Percentiles rank a stretch among this genome's conserved stretches.
These are phyloP conservation scores for Gracilariopsis chorda DNA, from an alignment of 23 red algal genomes.

Conservation along the genomic window DNA sequence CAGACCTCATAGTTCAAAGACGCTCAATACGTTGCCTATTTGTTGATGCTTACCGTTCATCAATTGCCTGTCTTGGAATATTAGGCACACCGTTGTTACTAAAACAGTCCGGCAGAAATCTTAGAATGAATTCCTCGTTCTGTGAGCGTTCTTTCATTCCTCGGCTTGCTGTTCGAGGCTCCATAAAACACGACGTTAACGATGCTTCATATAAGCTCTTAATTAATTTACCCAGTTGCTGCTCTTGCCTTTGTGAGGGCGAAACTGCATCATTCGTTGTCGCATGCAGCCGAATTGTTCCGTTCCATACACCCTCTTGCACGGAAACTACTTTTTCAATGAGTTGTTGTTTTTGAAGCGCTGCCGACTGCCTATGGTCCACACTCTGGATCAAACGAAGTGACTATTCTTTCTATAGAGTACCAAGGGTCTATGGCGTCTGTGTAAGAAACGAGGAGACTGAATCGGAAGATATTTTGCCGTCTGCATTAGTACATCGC, in stretches of 20 bases:
- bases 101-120: background rate
- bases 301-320: background rate
- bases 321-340: background rate
- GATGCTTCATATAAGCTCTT: background rate
- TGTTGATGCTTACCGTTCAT: too few relatives aligned
- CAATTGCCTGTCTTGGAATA: too few relatives aligned
- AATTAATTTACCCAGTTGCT: too few relatives aligned
- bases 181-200: background rate
- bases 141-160: constrained; percentile 3
- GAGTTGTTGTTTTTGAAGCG: background rate
- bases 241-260: background rate
- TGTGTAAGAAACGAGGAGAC: too few relatives aligned
- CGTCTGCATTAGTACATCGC: background rate
- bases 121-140: background rate
- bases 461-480: background rate
- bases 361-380: background rate
- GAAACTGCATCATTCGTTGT: background rate
- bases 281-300: background rate
- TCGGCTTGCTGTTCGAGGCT: background rate
- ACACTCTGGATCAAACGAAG: too few relatives aligned
- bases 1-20: too few relatives aligned
- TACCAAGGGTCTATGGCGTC: background rate
- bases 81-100: too few relatives aligned
- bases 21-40: too few relatives aligned
- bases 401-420: background rate